Evolutionary conservation across 2,329 filamentous ascomycete species (phyloP).

Genomic region (Aspergillus arachidicola): DNA sequence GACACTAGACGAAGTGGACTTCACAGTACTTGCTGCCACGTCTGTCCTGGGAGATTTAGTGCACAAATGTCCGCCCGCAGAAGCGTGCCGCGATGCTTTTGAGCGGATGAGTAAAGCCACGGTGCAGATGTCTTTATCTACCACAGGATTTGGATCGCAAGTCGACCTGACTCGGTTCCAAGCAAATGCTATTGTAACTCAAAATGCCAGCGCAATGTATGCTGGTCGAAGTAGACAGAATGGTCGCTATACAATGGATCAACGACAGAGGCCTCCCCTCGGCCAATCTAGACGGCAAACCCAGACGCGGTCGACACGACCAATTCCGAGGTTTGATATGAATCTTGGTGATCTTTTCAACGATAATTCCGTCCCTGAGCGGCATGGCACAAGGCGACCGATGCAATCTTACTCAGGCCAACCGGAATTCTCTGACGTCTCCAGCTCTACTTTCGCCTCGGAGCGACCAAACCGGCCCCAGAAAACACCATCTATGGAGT

Average conservation of each 20-base stretch:
- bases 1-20: slow-evolving; percentile 95
- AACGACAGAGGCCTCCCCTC: slow-evolving; percentile 26
- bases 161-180: slow-evolving; percentile 32
- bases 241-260: slow-evolving; percentile 20
- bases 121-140: slow-evolving; percentile 89
- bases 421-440: slow-evolving; percentile 27
- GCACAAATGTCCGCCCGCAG: slow-evolving; percentile 91
- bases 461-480: slow-evolving; percentile 28
- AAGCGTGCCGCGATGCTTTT: slow-evolving; percentile 92
- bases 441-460: slow-evolving; percentile 25
- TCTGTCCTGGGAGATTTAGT: slow-evolving; percentile 90
- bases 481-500: slow-evolving; percentile 36
- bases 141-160: slow-evolving; percentile 72
- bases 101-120: slow-evolving; percentile 94
- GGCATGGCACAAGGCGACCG: slow-evolving; percentile 30
- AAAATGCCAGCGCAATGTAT: slow-evolving; percentile 17
- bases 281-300: slow-evolving; percentile 33
- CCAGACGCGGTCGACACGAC: slow-evolving; percentile 44
- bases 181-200: slow-evolving; percentile 16
- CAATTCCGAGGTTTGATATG: slow-evolving; percentile 61
- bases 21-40: slow-evolving; percentile 88
- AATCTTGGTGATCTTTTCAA: slow-evolving; percentile 56
- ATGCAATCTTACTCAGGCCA: slow-evolving; percentile 30
- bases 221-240: slow-evolving; percentile 15
- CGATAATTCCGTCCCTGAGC: slow-evolving; percentile 42